phyloP scores from a whole-genome alignment of 164 flowering plant species.

The Taxillus chinensis region DNA sequence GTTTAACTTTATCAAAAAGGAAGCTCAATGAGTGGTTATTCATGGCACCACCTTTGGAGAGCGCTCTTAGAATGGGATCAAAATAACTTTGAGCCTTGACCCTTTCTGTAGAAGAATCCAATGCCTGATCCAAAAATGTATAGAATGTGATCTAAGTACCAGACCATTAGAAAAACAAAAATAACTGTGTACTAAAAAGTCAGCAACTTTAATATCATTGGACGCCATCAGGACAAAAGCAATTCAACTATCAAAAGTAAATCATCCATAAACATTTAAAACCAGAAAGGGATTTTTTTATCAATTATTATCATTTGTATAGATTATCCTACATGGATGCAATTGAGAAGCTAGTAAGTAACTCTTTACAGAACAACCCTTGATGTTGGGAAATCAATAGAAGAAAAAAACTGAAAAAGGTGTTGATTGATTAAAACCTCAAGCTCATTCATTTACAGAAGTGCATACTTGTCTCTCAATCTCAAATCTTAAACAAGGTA shows the following conservation, averaged over 20 bases:
- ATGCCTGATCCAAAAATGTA: conserved; percentile 45
- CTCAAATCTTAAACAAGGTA: no score
- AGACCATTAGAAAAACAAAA: neutral
- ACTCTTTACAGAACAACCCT: no score
- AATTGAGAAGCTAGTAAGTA: no score
- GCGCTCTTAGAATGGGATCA: conserved; percentile 49
- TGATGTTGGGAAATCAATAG: no score
- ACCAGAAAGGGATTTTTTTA: neutral
- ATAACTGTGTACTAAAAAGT: neutral
- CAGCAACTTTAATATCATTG: neutral
- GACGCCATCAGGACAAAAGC: neutral
- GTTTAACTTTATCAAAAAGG: neutral
- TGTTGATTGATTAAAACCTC: no score
- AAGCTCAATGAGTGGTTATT: neutral
- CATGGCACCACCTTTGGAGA: conserved; percentile 50
- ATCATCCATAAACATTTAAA: neutral
- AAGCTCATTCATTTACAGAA: no score
- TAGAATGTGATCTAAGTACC: conserved; percentile 1
- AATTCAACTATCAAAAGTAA: neutral
- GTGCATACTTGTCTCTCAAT: no score
- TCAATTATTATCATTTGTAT: no score
- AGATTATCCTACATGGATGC: no score
- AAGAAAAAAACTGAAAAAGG: no score
- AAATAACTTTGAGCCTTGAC: conserved; percentile 29
- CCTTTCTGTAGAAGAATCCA: conserved; percentile 29